A percentile compares a stretch with the other conserved stretches of the same genome.
Evolutionary conservation across 2,329 filamentous ascomycete species (phyloP).

Genomic region (Metarhizium guizhouense): DNA sequence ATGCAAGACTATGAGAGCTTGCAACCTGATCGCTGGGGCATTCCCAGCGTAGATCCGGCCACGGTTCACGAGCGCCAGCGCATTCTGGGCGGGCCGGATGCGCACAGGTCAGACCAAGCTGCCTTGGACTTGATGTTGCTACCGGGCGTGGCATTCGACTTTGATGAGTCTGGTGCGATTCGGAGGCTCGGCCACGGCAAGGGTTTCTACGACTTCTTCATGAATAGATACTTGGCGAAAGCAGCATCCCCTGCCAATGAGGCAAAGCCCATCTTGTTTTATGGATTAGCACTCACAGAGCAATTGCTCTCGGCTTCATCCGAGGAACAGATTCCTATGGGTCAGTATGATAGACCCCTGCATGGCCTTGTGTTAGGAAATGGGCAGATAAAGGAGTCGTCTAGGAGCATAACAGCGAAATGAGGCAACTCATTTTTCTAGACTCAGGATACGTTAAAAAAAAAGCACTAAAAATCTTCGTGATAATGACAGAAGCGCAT

Average conservation of each 20-base stretch:
- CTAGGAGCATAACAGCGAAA: neutral
- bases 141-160: constrained; percentile 88
- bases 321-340: constrained; percentile 61
- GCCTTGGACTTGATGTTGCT: constrained; percentile 80
- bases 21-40: constrained; percentile 79
- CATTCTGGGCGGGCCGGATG: constrained; percentile 57
- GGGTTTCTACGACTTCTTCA: constrained; percentile 93
- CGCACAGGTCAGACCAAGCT: constrained; percentile 28
- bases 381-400: constrained; percentile 42
- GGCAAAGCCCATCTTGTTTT: constrained; percentile 38
- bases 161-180: constrained; percentile 44
- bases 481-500: no score
- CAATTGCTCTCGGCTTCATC: constrained; percentile 59
- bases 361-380: constrained; percentile 69
- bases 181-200: constrained; percentile 85
- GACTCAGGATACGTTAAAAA: no score
- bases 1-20: constrained; percentile 71
- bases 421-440: neutral
- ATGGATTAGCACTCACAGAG: constrained; percentile 77
- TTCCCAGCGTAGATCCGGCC: constrained; percentile 67
- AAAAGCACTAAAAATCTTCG: no score
- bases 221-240: constrained; percentile 60
- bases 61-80: constrained; percentile 61
- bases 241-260: constrained; percentile 23
- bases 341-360: constrained; percentile 67